Evolutionary conservation across 1,139 yeast species (phyloP), one percentile per base, ranked within the genome.

Genomic region (Chernovozyma sophiae-reginae): DNA sequence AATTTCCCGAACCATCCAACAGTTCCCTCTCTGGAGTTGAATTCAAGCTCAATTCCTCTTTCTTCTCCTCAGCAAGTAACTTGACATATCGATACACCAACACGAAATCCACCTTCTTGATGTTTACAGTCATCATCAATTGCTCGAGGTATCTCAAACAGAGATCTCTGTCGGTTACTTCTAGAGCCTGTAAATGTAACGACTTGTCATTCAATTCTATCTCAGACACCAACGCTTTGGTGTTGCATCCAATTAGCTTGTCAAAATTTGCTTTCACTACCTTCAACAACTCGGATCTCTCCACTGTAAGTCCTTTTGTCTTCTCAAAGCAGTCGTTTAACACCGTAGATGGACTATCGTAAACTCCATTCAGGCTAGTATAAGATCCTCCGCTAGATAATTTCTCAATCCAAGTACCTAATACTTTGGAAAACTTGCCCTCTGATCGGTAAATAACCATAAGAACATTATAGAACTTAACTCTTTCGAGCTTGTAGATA

Each of bases 401-500:
- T 44, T 36, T 31, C 39, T 26, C 29, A 12, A 68, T 44, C 71
- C 72, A 67, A 2, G 63, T 50, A 34, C 60, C 64, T 30, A 69
- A 46, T 1, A 82, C 72, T 40, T 79, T 73, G 2, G 77, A 61
- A 45, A 66, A 77, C 39, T 65, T 68, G 7, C 73, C 71, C 41
- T 81, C 77, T 0, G 74, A 59, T 31, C 73, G 62, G 53, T 79
- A 86, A 3, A 83, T 52, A 32, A 69, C 62, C 41, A 81, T 72
- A 23, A 89, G 61, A 0, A 81, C 92, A 34, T 71, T 62, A 46
- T 68, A 72, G 52, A 74, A 84, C 19, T 70, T 63, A 3, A 77
- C 81, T 24, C 72, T 68, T 36, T 69, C 67, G 26, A 86, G 59
- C 39, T 72, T 62, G n/a, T 69, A 63, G 8, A 81, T 57, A 31